Evolutionary conservation across 345 rosid species (phyloP), one percentile per base, ranked within the genome.

Genomic region (Linum usitatissimum): DNA sequence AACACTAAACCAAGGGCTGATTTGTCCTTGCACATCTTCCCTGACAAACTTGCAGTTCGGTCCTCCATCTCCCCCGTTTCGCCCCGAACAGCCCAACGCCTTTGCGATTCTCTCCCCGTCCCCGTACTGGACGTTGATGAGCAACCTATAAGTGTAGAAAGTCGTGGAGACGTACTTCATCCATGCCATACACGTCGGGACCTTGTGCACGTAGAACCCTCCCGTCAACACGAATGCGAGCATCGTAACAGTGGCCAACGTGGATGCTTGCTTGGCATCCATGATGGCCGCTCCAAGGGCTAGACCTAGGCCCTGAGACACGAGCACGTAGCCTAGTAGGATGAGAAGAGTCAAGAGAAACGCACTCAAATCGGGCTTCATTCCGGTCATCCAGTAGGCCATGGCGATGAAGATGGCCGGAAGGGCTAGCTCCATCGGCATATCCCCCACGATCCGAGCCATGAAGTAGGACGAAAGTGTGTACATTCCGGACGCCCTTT

Each of bases 221-320:
- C 96, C 95, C 0, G 95, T 85, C 48, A 92, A 70, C 1, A 88
- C 87, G 58, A 92, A 89, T 18, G 91, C 98, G 23, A 92, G 79
- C 96, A 85, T 88, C 9, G 93, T 84, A 42, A 89, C 89, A 0
- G 95, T 88, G 2, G 76, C 98, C 34, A 92, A 61, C 2, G 95
- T 88, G 5, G 98, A 86, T 1, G 98, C 98, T 30, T 85, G 88
- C 66, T 92, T 89, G 9, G 95, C 91, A 18, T 92, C 96, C 96
- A 88, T 92, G 62, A 92, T 84, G 0, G 81, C 83, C 2, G 96
- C 96, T 0, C 98, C 98, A 9, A 92, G 9, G 30, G 86, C 88
- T 3, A 92, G 86, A 30, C 96, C 95, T 3, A 88, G 89, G 12
- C 98, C 96, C 19, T 91, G 98, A 0, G 95, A 91, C 0, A 81